A percentile compares a stretch with the other conserved stretches of the same genome.
Conservation (phyloP, 1,139 yeast genomes). For the Zygotorulaspora mrakii region DNA sequence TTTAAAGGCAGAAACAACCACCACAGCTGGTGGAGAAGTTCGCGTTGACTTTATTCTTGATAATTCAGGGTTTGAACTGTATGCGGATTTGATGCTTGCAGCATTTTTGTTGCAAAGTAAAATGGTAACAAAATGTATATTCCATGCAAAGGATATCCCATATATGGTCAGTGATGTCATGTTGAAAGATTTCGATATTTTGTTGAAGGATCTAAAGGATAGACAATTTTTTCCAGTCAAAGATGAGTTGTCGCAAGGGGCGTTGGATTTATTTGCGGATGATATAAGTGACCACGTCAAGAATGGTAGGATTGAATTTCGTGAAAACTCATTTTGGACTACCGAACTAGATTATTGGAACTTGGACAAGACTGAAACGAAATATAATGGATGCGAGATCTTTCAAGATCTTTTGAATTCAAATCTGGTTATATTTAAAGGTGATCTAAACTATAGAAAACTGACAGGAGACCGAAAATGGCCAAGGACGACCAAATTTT, state of each 20-base stretch:
- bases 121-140: conserved; percentile 56
- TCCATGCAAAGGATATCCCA: conserved; percentile 88
- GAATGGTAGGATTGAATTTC: conserved; percentile 51
- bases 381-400: conserved; percentile 55
- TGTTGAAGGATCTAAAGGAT: conserved; percentile 58
- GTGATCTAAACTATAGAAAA: conserved; percentile 93
- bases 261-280: conserved; percentile 44
- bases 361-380: conserved; percentile 49
- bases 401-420: conserved; percentile 54
- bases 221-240: conserved; percentile 47
- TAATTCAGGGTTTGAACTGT: conserved; percentile 92
- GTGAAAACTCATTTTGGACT: conserved; percentile 84
- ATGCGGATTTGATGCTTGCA: conserved; percentile 76
- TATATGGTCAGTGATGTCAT: conserved; percentile 98
- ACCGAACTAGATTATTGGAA: conserved; percentile 68
- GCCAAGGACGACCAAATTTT: conserved; percentile 77
- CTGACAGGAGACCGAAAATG: conserved; percentile 86
- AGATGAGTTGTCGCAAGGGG: conserved; percentile 43
- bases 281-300: conserved; percentile 49
- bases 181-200: conserved; percentile 66
- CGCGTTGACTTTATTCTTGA: conserved; percentile 86
- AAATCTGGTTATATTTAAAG: conserved; percentile 78
- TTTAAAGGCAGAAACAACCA: conserved; percentile 26
- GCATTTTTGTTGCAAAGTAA: conserved; percentile 72
- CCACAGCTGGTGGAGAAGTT: conserved; percentile 36